Conservation (phyloP, 257 asterid genomes). For the Solanum boliviense region DNA sequence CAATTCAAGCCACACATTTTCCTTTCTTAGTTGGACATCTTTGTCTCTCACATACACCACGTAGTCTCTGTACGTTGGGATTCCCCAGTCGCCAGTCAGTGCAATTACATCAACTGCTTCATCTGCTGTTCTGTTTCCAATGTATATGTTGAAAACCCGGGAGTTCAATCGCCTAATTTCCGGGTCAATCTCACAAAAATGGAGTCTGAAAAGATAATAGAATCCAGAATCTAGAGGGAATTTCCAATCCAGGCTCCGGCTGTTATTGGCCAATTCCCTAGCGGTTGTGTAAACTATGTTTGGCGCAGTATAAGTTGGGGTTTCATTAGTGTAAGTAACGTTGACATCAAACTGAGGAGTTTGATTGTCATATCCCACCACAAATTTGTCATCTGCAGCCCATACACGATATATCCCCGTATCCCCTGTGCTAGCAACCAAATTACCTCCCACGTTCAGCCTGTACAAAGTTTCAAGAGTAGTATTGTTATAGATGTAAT, state of each 20-base stretch:
- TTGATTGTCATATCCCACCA: neutral
- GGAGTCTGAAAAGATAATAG: slow-evolving; percentile 32
- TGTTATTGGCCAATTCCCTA: neutral
- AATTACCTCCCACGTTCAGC: slow-evolving; percentile 31
- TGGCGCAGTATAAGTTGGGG: slow-evolving; percentile 42
- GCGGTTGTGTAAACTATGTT: slow-evolving; percentile 18
- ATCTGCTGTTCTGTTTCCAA: slow-evolving; percentile 17
- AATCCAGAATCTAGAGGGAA: slow-evolving; percentile 46
- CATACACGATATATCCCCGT: slow-evolving; percentile 52
- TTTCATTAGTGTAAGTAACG: slow-evolving; percentile 7
- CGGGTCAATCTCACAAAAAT: slow-evolving; percentile 30
- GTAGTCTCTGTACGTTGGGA: slow-evolving; percentile 35
- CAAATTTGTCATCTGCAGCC: slow-evolving; percentile 1
- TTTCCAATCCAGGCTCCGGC: slow-evolving; percentile 21
- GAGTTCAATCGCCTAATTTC: too few relatives aligned
- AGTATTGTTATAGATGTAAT: neutral
- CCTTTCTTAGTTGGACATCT: neutral
- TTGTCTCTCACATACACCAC: neutral
- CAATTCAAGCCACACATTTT: slow-evolving; percentile 20
- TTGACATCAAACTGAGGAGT: neutral
- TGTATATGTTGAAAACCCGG: slow-evolving; percentile 11
- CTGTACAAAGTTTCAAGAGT: slow-evolving; percentile 39
- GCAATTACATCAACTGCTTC: neutral
- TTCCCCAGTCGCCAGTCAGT: neutral
- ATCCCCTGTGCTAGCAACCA: slow-evolving; percentile 1